Conservation (phyloP, 768 basidiomycete species). For the Crucibulum laeve region DNA sequence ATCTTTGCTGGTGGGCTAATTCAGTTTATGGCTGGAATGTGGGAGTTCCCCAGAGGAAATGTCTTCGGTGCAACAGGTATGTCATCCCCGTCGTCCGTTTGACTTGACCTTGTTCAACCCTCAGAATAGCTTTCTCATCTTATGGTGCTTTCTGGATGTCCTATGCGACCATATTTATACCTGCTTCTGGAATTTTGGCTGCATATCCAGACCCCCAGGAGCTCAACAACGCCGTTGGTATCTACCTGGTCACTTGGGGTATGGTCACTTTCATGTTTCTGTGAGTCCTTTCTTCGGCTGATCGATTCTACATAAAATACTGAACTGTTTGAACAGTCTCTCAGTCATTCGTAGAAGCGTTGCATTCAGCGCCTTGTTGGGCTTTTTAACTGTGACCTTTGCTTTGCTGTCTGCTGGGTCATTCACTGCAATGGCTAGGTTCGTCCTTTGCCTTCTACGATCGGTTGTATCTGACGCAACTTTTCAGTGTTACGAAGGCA, state of each 20-base stretch:
- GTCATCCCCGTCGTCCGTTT: slow-evolving; percentile 16
- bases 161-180: slow-evolving; percentile 64
- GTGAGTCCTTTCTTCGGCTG: slow-evolving; percentile 30
- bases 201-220: slow-evolving; percentile 44
- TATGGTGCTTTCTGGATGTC: slow-evolving; percentile 84
- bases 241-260: slow-evolving; percentile 67
- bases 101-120: no score
- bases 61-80: slow-evolving; percentile 63
- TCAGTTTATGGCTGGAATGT: slow-evolving; percentile 81
- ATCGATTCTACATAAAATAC: not conserved
- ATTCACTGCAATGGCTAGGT: slow-evolving; percentile 23
- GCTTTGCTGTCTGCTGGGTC: slow-evolving; percentile 21
- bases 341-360: slow-evolving; percentile 19
- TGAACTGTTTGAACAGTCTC: slow-evolving; percentile 11
- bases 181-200: slow-evolving; percentile 49
- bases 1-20: slow-evolving; percentile 71
- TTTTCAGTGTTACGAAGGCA: slow-evolving; percentile 26
- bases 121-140: slow-evolving; percentile 54
- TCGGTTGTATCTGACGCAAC: not conserved
- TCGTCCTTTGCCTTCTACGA: not conserved
- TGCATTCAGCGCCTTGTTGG: slow-evolving; percentile 21
- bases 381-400: slow-evolving; percentile 18
- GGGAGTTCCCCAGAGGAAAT: slow-evolving; percentile 63
- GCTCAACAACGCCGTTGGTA: slow-evolving; percentile 54
- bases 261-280: slow-evolving; percentile 60